Evolutionary conservation across 768 basidiomycete genomes (phyloP).

Genomic region (Tremella fuciformis): DNA sequence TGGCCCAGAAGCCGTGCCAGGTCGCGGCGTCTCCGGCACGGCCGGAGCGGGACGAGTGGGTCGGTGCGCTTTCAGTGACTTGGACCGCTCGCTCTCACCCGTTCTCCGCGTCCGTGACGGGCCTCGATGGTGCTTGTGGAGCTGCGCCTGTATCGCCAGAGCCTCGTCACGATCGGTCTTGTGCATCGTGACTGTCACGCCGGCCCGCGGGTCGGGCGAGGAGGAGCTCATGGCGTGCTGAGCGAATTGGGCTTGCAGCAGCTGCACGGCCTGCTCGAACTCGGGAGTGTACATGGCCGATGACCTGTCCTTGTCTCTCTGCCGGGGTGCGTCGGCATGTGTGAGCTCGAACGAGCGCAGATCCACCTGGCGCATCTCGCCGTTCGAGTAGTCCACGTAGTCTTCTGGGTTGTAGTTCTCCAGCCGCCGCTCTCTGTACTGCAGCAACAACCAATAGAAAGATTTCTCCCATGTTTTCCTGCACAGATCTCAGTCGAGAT

Average conservation of each 20-base stretch:
- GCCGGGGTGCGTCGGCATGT: too few species aligned
- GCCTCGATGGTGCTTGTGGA: not conserved
- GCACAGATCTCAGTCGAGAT: not conserved
- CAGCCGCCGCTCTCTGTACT: slow-evolving; percentile 67
- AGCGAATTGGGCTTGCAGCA: not conserved
- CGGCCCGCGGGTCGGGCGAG: not conserved
- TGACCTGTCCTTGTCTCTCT: not conserved
- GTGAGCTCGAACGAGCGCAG: not conserved
- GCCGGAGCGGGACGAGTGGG: slow-evolving; percentile 3
- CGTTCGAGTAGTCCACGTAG: not conserved
- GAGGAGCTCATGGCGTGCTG: not conserved
- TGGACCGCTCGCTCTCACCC: not conserved
- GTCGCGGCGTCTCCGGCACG: slow-evolving; percentile 1
- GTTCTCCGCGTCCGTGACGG: not conserved
- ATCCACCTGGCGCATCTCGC: slow-evolving; percentile 13
- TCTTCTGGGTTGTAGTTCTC: slow-evolving; percentile 56
- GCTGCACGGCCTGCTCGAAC: not conserved
- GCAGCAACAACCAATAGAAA: slow-evolving; percentile 78
- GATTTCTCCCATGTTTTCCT: slow-evolving; percentile 66
- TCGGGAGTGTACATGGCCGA: not conserved
- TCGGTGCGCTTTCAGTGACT: not conserved
- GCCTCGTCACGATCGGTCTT: not conserved
- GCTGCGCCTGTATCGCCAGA: not conserved
- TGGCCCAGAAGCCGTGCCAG: not conserved
- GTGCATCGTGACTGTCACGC: not conserved